Conservation (phyloP, 805 yeast genomes). For the Cyberlindnera maritima region DNA sequence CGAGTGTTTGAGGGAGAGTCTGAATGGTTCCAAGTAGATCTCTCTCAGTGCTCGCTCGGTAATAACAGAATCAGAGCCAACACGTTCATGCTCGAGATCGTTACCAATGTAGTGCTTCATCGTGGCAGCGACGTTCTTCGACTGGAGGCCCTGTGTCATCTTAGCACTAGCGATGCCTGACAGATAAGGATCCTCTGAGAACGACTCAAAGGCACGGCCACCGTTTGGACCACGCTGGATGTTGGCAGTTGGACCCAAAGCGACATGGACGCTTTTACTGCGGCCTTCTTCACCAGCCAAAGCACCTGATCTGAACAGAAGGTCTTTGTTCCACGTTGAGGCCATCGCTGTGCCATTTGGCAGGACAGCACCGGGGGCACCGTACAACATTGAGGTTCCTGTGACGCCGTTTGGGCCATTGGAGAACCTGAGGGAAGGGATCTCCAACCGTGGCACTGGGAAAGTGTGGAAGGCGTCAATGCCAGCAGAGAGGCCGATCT, state of each 20-base stretch:
- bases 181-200: conserved; percentile 57
- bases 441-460: conserved; percentile 36
- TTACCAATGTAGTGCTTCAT: conserved; percentile 64
- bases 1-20: conserved; percentile 51
- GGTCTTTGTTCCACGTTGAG: conserved; percentile 50
- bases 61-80: conserved; percentile 44
- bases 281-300: conserved; percentile 55
- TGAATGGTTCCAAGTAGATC: conserved; percentile 61
- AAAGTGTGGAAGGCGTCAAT: conserved; percentile 51
- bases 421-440: conserved; percentile 46
- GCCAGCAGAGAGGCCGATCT: conserved; percentile 36
- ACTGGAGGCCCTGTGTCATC: conserved; percentile 54
- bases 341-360: conserved; percentile 60
- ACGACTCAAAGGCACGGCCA: conserved; percentile 62
- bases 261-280: conserved; percentile 49
- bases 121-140: conserved; percentile 48
- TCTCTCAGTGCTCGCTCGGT: conserved; percentile 64
- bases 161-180: conserved; percentile 47
- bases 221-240: conserved; percentile 58
- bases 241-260: conserved; percentile 50
- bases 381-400: conserved; percentile 52
- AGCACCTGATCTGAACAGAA: conserved; percentile 47
- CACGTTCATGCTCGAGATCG: conserved; percentile 58
- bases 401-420: conserved; percentile 69
- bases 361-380: conserved; percentile 54